phyloP scores from a whole-genome alignment of 106 monocot species.

The Dendrobium chrysotoxum region DNA sequence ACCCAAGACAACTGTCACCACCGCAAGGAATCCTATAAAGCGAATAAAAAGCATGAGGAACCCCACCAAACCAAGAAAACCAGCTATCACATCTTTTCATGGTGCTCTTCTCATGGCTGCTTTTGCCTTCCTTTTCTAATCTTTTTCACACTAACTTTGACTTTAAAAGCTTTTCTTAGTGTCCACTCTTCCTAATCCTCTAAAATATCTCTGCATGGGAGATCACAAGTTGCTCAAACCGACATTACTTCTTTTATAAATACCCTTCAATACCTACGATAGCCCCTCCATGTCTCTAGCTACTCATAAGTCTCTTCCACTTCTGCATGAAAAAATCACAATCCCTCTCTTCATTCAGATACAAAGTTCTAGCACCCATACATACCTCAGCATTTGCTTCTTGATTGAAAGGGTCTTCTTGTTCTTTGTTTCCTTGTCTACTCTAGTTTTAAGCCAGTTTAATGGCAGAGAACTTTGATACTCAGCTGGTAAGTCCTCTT shows the following conservation, averaged over 20 bases:
- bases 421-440: no score
- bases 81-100: not conserved
- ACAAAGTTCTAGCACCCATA: no score
- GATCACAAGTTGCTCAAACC: not conserved
- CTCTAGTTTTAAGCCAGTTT: not conserved
- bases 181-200: not conserved
- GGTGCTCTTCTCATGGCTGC: not conserved
- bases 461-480: not conserved
- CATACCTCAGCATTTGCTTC: no score
- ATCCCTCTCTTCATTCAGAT: no score
- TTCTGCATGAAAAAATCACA: not conserved
- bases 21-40: not conserved
- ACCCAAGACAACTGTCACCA: not conserved
- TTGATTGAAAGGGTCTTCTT: no score
- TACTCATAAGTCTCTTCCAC: constrained; percentile 5
- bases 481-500: not conserved
- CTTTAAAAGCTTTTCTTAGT: constrained; percentile 6
- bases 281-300: constrained; percentile 28
- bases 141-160: not conserved
- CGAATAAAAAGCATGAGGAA: not conserved
- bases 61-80: not conserved
- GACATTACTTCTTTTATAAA: constrained; percentile 24
- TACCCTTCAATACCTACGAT: constrained; percentile 18
- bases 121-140: not conserved
- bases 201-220: not conserved